phyloP scores from a whole-genome alignment of 768 basidiomycete genomes.

The Leucosporidium yakuticum region DNA sequence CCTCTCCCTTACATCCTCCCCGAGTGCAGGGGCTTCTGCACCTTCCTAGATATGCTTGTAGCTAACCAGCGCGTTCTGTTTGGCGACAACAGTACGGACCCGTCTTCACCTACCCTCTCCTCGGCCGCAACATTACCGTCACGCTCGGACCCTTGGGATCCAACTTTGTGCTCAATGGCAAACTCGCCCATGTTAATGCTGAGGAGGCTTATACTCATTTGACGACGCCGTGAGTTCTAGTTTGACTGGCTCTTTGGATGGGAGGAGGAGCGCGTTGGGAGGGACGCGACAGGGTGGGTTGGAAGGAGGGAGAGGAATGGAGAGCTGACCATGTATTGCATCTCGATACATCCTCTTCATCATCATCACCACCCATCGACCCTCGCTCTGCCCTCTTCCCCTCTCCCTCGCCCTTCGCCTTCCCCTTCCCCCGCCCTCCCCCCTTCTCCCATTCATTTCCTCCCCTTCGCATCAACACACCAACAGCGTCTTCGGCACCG shows the following conservation, averaged over 20 bases:
- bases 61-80: neutral
- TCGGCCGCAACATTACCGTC: constrained; percentile 86
- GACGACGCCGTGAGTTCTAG: constrained; percentile 42
- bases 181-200: constrained; percentile 82
- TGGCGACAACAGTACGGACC: constrained; percentile 67
- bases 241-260: neutral
- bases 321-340: no score
- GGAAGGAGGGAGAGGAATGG: no score
- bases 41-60: no score
- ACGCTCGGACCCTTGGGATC: constrained; percentile 85
- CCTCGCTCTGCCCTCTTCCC: neutral
- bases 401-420: neutral
- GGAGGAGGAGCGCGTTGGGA: neutral
- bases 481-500: constrained; percentile 88
- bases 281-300: no score
- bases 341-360: no score
- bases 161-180: constrained; percentile 90
- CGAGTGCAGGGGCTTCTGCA: no score
- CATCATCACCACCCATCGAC: no score
- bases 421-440: constrained; percentile 55
- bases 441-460: no score
- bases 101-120: constrained; percentile 84
- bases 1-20: no score
- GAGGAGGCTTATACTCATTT: constrained; percentile 79
- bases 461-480: neutral